Base-by-base conservation (phyloP, 345 rosid genomes). In the Camelina hispida region DNA sequence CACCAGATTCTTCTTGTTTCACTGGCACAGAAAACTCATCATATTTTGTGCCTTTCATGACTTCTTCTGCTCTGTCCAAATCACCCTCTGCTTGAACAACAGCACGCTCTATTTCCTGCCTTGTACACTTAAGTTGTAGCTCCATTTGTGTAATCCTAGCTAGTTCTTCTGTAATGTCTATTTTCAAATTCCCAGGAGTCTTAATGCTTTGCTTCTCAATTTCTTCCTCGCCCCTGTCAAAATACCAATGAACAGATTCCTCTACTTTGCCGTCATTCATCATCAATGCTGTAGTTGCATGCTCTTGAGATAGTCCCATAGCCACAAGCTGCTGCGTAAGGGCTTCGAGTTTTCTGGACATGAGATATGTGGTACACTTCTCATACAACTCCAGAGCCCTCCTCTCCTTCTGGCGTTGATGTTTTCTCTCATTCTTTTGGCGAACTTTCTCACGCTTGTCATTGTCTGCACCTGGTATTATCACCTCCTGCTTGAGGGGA, bases 371-470 rank as follows among this genome's bases (percentile, higher is more conserved):
- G 43, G 79, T 77, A 75, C 95, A 90, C 30, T 91, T 86, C 68
- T 93, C 98, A 67, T 84, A 85, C 87, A 87, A 78, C 68, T 93
- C 98, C 75, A 85, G 96, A 65, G 93, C 91, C 53, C 98, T 93
- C 79, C 84, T 86, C 83, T 90, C 98, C 75, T 84, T 93, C 73
- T 93, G 98, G 6, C 98, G 95, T 71, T 87, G 98, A 80, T 93
- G 98, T 80, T 93, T 93, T 66, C 82, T 89, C 84, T 87, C 96
- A 72, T 93, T 93, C 88, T 93, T 90, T 71, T 87, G 96, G 37
- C 96, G 98, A 55, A 83, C 81, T 81, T 90, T 93, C 61, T 93
- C 98, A 59, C 96, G 81, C 79, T 89, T 93, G 56, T 90, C 96
- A 76, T 80, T 83, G 68, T 93, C 98, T 59, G 87, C 90, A 63